Conservation (phyloP, 2,329 filamentous ascomycete genomes). For the Exophiala lecanii-corni region DNA sequence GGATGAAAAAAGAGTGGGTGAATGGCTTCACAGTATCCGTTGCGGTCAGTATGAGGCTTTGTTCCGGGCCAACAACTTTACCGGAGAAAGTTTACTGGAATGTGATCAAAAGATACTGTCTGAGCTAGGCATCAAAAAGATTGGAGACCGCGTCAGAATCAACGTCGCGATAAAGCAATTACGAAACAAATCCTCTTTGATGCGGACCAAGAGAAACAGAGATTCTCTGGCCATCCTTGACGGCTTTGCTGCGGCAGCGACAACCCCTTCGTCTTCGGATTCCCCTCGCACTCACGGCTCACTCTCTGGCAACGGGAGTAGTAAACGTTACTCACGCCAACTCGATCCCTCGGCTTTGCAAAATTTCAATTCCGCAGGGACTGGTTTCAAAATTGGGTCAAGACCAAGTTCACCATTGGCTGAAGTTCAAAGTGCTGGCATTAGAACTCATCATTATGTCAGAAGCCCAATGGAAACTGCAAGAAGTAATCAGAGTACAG, state of each 20-base stretch:
- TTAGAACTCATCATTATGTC: constrained; percentile 57
- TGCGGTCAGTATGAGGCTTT: constrained; percentile 90
- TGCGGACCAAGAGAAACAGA: constrained; percentile 78
- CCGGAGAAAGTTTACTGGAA: constrained; percentile 91
- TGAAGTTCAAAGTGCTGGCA: constrained; percentile 49
- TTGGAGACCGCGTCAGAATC: constrained; percentile 90
- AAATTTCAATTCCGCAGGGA: constrained; percentile 38
- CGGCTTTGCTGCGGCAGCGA: constrained; percentile 37
- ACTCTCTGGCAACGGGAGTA: constrained; percentile 45
- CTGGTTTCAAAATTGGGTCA: constrained; percentile 54
- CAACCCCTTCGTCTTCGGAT: constrained; percentile 57
- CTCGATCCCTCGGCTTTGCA: constrained; percentile 34
- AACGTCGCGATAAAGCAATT: constrained; percentile 81
- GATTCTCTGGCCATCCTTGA: constrained; percentile 83
- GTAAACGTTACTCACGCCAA: constrained; percentile 58
- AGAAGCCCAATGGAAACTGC: constrained; percentile 53
- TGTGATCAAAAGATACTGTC: constrained; percentile 95
- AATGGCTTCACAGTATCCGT: constrained; percentile 86
- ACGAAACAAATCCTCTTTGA: constrained; percentile 69
- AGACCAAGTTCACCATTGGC: constrained; percentile 67
- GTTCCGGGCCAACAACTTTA: constrained; percentile 92
- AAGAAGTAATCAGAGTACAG: constrained; percentile 47
- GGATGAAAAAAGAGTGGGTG: constrained; percentile 75
- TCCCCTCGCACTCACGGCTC: constrained; percentile 61
- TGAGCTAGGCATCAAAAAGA: constrained; percentile 97